Percentiles rank a stretch among this genome's conserved stretches.
Evolutionary conservation across 2,329 filamentous ascomycete species (phyloP).

Genomic region (Epichloe hybrida): DNA sequence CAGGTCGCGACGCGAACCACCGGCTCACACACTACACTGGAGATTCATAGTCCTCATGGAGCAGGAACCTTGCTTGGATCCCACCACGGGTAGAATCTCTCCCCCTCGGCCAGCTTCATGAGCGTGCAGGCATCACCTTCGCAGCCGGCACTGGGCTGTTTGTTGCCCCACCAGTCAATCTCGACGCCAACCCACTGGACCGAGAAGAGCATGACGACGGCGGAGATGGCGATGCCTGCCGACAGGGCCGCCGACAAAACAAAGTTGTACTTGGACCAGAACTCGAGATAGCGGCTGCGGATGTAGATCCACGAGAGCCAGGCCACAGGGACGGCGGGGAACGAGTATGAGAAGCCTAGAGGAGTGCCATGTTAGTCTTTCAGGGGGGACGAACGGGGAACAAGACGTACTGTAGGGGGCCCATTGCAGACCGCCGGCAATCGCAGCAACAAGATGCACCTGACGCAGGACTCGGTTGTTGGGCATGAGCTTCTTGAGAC

Average conservation of each 20-base stretch:
- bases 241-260: conserved; percentile 33
- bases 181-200: conserved; percentile 25
- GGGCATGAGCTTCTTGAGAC: conserved; percentile 20
- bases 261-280: conserved; percentile 37
- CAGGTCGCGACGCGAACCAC: too few relatives aligned
- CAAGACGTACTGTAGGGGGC: conserved; percentile 24
- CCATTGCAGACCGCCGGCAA: conserved; percentile 26
- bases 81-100: conserved; percentile 18
- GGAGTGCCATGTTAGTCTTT: background rate
- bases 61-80: conserved; percentile 10
- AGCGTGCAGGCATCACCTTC: conserved; percentile 13
- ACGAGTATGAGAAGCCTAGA: conserved; percentile 27
- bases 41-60: conserved; percentile 3
- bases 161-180: conserved; percentile 34
- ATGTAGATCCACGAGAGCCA: conserved; percentile 35
- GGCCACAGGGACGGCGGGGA: conserved; percentile 33
- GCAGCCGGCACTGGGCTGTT: conserved; percentile 11
- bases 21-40: background rate
- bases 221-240: conserved; percentile 30
- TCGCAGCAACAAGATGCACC: conserved; percentile 28
- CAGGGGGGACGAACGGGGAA: background rate
- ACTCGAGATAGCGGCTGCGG: conserved; percentile 28
- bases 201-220: conserved; percentile 34
- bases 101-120: conserved; percentile 11
- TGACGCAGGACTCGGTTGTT: conserved; percentile 21